Evolutionary conservation across 2,329 filamentous ascomycete species (phyloP).

Genomic region (Drechslera avenae): DNA sequence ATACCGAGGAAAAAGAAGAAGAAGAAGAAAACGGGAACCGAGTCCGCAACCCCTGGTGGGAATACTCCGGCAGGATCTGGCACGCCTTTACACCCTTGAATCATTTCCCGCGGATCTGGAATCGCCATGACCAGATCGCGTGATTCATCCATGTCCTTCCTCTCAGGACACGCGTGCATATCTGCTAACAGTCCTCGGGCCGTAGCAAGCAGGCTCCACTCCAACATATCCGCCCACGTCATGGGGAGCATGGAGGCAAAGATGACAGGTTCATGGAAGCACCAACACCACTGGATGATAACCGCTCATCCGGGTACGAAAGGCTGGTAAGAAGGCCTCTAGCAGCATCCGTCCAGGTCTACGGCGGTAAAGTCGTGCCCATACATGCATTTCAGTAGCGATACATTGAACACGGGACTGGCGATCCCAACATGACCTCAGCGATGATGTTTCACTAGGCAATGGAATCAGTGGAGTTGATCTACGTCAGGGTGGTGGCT

Average conservation of each 20-base stretch:
- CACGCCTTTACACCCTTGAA: constrained; percentile 43
- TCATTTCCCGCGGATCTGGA: background rate
- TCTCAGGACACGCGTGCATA: constrained; percentile 10
- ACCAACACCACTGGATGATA: background rate
- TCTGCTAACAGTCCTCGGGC: constrained; percentile 7
- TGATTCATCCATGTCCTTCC: background rate
- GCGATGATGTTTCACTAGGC: background rate
- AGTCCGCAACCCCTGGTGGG: constrained; percentile 43
- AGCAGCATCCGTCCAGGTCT: too few species aligned
- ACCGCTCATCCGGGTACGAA: too few species aligned
- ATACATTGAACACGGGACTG: too few species aligned
- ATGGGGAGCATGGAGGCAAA: constrained; percentile 6
- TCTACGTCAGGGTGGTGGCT: background rate
- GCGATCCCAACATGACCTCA: too few species aligned
- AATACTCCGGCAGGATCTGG: constrained; percentile 40
- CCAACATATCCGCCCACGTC: background rate
- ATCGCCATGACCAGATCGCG: constrained; percentile 1
- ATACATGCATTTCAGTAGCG: too few species aligned
- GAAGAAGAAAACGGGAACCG: constrained; percentile 42
- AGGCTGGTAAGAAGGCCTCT: too few species aligned
- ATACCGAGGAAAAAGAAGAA: constrained; percentile 49
- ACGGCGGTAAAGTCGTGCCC: too few species aligned
- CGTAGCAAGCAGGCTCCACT: constrained; percentile 6
- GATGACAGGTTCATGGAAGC: background rate
- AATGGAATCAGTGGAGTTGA: background rate